Percentiles rank a stretch among this genome's conserved stretches.
Conservation (phyloP, 257 asterid genomes). For the Solanum medicagineum region DNA sequence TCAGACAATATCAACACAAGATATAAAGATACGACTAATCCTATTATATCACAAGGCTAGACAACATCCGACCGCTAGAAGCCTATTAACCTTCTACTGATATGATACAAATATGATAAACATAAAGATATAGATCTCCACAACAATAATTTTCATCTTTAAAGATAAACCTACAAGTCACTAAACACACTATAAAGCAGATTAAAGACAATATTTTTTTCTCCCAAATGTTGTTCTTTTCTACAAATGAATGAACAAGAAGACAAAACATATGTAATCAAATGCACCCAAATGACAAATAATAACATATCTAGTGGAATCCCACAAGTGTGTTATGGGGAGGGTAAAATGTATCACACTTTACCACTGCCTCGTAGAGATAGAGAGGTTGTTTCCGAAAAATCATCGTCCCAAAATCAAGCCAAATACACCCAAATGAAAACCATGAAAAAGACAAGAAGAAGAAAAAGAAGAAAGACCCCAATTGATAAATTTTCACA, state of each 20-base stretch:
- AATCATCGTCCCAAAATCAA: no score
- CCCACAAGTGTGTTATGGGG: rapidly evolving
- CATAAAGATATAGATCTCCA: not conserved
- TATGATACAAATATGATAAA: not conserved
- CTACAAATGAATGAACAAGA: not conserved
- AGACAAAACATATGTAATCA: not conserved
- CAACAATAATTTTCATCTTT: not conserved
- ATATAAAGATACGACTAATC: no score
- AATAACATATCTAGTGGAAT: no score
- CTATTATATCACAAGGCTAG: no score
- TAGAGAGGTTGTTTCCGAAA: no score
- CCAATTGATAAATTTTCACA: not conserved
- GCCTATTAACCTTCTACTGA: no score
- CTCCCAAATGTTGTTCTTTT: not conserved
- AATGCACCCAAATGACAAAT: not conserved
- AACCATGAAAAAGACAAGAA: not conserved
- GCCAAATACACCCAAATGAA: not conserved
- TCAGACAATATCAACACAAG: no score
- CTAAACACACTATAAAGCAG: not conserved
- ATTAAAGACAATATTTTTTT: not conserved
- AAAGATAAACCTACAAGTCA: not conserved
- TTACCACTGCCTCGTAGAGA: no score
- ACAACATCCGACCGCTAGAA: no score
- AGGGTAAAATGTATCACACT: no score
- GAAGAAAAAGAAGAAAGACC: not conserved